Evolutionary conservation across 164 flowering plant species (phyloP).

Genomic region (Tetrastigma voinierianum): DNA sequence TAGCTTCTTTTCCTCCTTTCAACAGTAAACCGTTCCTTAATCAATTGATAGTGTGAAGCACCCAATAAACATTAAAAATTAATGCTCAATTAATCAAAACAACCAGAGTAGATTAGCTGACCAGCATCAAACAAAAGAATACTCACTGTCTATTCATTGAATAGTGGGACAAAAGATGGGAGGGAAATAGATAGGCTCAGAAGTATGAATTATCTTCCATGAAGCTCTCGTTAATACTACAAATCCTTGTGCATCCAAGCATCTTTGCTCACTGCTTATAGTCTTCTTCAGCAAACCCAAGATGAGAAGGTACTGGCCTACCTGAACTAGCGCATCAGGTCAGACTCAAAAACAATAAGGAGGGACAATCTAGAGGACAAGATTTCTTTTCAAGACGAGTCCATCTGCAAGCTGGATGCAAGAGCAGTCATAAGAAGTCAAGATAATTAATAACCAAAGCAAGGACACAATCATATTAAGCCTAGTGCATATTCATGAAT

Average conservation of each 20-base stretch:
- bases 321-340: conserved; percentile 95
- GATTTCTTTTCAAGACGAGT: conserved; percentile 78
- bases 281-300: too few relatives aligned
- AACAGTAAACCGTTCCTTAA: conserved; percentile 88
- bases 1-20: conserved; percentile 91
- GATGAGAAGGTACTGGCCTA: conserved; percentile 10
- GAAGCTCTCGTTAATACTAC: not conserved
- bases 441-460: not conserved
- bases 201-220: not conserved
- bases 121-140: not conserved
- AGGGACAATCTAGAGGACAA: conserved; percentile 82
- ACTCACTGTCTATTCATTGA: not conserved
- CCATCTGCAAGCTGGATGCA: conserved; percentile 74
- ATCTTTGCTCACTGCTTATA: not conserved
- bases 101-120: not conserved
- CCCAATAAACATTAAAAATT: conserved; percentile 33
- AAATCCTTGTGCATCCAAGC: not conserved
- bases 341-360: conserved; percentile 83
- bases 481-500: not conserved
- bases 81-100: not conserved
- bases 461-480: not conserved
- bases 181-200: not conserved
- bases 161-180: not conserved
- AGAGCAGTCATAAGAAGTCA: conserved; percentile 16
- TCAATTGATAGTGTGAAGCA: conserved; percentile 85